Conservation (phyloP, 768 basidiomycete genomes). For the Tricholoma saponaceum region DNA sequence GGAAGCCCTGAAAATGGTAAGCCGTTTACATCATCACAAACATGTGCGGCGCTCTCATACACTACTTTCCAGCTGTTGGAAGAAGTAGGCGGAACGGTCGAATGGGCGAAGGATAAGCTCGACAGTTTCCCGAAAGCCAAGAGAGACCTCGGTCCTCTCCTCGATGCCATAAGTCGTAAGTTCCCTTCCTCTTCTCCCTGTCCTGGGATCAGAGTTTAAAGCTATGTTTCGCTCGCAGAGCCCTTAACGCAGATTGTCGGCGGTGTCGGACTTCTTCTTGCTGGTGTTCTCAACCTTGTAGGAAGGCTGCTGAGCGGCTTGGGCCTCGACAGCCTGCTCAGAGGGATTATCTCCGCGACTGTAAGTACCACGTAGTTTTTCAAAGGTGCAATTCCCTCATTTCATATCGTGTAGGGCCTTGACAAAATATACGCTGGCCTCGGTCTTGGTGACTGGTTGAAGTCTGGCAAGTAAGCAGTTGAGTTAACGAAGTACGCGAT, state of each 20-base stretch:
- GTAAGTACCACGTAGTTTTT: background rate
- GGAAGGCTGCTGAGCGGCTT: slow-evolving; percentile 19
- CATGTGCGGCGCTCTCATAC: background rate
- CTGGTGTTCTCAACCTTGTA: slow-evolving; percentile 32
- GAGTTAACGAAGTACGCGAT: background rate
- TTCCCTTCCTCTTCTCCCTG: background rate
- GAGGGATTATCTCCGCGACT: slow-evolving; percentile 5
- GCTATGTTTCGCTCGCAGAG: background rate
- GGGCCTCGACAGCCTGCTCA: slow-evolving; percentile 5
- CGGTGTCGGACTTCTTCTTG: slow-evolving; percentile 31
- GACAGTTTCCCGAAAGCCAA: slow-evolving; percentile 35
- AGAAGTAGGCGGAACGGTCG: slow-evolving; percentile 33
- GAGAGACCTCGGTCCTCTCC: slow-evolving; percentile 31
- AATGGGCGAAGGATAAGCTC: slow-evolving; percentile 34
- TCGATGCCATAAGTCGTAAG: slow-evolving; percentile 33
- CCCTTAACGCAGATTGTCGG: slow-evolving; percentile 29
- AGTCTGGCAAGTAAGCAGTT: background rate
- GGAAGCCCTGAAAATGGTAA: slow-evolving; percentile 31
- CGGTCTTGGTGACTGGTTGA: background rate
- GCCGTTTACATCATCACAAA: background rate
- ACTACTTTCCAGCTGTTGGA: slow-evolving; percentile 23
- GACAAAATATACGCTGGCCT: background rate
- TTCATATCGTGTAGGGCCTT: background rate
- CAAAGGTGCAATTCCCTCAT: background rate
- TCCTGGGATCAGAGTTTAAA: background rate